Conservation (phyloP, 345 rosid species). For the Hypericum androsaemum region DNA sequence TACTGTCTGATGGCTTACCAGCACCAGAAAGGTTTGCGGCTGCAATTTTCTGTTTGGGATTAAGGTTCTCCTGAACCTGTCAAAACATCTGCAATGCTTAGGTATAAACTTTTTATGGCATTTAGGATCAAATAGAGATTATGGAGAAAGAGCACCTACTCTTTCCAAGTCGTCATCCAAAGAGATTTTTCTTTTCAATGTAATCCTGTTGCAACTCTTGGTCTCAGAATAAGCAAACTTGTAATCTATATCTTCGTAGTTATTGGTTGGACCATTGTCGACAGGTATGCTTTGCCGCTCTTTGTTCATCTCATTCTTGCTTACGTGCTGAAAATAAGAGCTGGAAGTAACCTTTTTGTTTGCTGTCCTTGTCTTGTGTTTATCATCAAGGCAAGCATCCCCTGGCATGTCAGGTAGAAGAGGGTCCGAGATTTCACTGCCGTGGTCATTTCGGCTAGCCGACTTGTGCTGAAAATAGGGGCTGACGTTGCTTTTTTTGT, state of each 20-base stretch:
- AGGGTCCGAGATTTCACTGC: no score
- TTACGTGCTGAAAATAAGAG: conserved; percentile 13
- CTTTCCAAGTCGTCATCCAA: conserved; percentile 24
- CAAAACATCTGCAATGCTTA: conserved; percentile 11
- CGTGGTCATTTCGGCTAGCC: no score
- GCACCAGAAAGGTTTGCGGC: conserved; percentile 28
- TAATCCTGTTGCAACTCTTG: conserved; percentile 16
- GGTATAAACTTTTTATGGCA: background rate
- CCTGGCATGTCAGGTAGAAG: background rate
- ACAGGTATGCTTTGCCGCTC: background rate
- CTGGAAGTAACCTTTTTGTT: conserved; percentile 7
- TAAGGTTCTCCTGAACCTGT: conserved; percentile 48
- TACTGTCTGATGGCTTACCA: conserved; percentile 17
- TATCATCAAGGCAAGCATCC: background rate
- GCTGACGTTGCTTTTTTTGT: no score
- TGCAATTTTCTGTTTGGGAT: conserved; percentile 33
- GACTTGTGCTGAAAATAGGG: no score
- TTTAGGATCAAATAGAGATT: background rate
- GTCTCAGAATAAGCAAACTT: conserved; percentile 12
- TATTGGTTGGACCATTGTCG: conserved; percentile 1
- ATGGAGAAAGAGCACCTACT: conserved; percentile 29
- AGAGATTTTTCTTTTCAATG: conserved; percentile 52
- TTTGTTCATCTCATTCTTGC: conserved; percentile 7
- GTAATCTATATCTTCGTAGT: conserved; percentile 15
- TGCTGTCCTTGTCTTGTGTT: conserved; percentile 5